Evolutionary conservation across 1,284 basidiomycete genomes (phyloP).

Genomic region (Dichomitus squalens): DNA sequence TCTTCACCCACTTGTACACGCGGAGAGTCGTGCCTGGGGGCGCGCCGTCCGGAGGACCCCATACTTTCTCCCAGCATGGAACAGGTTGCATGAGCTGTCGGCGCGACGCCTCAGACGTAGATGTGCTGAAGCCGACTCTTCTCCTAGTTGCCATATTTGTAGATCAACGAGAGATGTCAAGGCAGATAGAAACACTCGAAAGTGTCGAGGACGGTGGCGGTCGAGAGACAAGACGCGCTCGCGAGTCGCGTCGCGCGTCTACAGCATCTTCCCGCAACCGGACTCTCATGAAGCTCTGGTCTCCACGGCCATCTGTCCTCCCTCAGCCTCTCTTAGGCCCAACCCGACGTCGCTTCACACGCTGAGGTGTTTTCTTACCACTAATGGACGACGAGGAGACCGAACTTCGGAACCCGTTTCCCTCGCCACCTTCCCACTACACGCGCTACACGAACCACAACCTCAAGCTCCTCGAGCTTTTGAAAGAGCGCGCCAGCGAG

Average conservation of each 20-base stretch:
- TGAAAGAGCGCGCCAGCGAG: constrained; percentile 53
- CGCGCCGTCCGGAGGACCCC: constrained; percentile 57
- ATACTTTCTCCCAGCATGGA: constrained; percentile 74
- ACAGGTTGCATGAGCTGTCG: constrained; percentile 82
- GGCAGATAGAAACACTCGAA: not conserved
- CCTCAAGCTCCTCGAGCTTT: constrained; percentile 59
- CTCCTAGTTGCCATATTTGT: constrained; percentile 68
- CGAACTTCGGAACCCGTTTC: constrained; percentile 80
- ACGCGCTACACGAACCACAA: constrained; percentile 72
- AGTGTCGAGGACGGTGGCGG: not conserved
- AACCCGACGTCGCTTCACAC: not conserved
- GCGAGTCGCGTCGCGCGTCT: constrained; percentile 10
- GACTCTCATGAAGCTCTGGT: constrained; percentile 14
- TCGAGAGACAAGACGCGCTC: not conserved
- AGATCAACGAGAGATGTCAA: not conserved
- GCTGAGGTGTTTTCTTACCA: not conserved
- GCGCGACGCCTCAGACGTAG: constrained; percentile 76
- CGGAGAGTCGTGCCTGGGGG: constrained; percentile 59
- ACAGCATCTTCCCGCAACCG: not conserved
- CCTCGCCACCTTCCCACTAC: constrained; percentile 80
- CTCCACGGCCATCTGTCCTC: not conserved
- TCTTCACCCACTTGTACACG: constrained; percentile 74
- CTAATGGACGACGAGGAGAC: constrained; percentile 69
- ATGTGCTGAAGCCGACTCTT: constrained; percentile 72
- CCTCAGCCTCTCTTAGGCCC: not conserved